Evolutionary conservation across 306 rosid species (phyloP), one percentile per base, ranked within the genome.

Genomic region (Calophaca sinica): DNA sequence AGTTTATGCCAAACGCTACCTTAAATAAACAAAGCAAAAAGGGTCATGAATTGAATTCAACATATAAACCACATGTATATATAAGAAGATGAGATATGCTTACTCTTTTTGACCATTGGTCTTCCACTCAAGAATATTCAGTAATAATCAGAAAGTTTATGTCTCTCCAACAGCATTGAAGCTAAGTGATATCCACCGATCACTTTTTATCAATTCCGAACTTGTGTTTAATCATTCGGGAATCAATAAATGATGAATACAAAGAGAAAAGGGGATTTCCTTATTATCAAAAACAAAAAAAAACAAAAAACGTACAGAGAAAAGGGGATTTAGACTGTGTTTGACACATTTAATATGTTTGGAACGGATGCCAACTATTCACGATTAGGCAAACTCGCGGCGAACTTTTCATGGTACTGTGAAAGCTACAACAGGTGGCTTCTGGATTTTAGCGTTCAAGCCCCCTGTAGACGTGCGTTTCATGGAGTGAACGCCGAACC

Each of bases 51-150:
- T 58, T 79, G 32, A 39, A 42, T 5, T 42, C 36, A 77, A 59
- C 54, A 50, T 2, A 42, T 12, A 67, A 48, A 63, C 11, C 75
- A 48, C 81, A 75, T 74, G 84, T 20, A 20, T 20, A 20, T 26
- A 26, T 38, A 45, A 65, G 70, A 44, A 31, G 73, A 72, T 12
- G 35, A 55, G 70, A 73, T 67, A 67, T 49, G 84, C 46, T 28
- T 36, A 50, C 29, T 58, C 48, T 13, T 75, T 84, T 81, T 81
- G 85, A 84, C 88, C 81, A 74, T 41, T 73, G 88, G 88, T 84
- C 88, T 84, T 81, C 88, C 81, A 84, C 82, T 80, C 49, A 75
- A 36, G 68, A 60, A 53, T 68, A 36, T 72, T 52, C 29, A 75
- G 60, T 14, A 78, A 62, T 9, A 62, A 62, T 20, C 36, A 69